Evolutionary conservation across 495 filamentous ascomycete genomes (phyloP).

Genomic region (Lichenothelia convexa): DNA sequence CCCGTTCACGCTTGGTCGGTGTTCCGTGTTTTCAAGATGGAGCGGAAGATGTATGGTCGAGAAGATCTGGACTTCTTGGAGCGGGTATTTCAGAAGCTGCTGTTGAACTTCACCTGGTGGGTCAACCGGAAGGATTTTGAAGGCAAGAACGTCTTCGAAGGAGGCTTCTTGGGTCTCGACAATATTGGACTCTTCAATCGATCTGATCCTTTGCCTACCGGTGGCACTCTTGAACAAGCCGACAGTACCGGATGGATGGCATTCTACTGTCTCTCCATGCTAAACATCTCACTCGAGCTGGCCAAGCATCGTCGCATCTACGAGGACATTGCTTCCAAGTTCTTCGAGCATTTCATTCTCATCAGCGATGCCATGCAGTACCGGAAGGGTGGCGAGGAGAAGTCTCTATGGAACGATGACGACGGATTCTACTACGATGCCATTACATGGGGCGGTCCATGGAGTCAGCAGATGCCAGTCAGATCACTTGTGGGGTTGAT

Average conservation of each 20-base stretch:
- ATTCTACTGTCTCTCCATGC: slow-evolving; percentile 86
- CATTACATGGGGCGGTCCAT: slow-evolving; percentile 84
- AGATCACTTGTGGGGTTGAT: slow-evolving; percentile 84
- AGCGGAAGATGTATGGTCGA: slow-evolving; percentile 88
- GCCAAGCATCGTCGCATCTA: slow-evolving; percentile 93
- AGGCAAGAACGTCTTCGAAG: slow-evolving; percentile 92
- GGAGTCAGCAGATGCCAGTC: slow-evolving; percentile 80
- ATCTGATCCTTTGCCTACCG: slow-evolving; percentile 88
- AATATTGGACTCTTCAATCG: slow-evolving; percentile 97
- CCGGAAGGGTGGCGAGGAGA: slow-evolving; percentile 54
- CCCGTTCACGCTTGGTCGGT: slow-evolving; percentile 93
- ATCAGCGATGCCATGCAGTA: slow-evolving; percentile 98
- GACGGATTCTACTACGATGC: slow-evolving; percentile 97
- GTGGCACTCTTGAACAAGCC: slow-evolving; percentile 82
- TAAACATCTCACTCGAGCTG: slow-evolving; percentile 87
- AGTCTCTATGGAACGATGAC: slow-evolving; percentile 85
- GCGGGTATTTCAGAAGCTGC: slow-evolving; percentile 85
- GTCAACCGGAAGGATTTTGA: slow-evolving; percentile 88
- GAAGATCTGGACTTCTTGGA: slow-evolving; percentile 92
- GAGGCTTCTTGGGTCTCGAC: slow-evolving; percentile 89
- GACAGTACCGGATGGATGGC: slow-evolving; percentile 99
- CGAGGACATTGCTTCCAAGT: slow-evolving; percentile 95
- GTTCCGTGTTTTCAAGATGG: slow-evolving; percentile 92
- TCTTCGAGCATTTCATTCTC: slow-evolving; percentile 96
- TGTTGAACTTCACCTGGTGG: slow-evolving; percentile 98